Base-by-base conservation (phyloP, 169 alveolate genomes). In the Theileria annulata region DNA sequence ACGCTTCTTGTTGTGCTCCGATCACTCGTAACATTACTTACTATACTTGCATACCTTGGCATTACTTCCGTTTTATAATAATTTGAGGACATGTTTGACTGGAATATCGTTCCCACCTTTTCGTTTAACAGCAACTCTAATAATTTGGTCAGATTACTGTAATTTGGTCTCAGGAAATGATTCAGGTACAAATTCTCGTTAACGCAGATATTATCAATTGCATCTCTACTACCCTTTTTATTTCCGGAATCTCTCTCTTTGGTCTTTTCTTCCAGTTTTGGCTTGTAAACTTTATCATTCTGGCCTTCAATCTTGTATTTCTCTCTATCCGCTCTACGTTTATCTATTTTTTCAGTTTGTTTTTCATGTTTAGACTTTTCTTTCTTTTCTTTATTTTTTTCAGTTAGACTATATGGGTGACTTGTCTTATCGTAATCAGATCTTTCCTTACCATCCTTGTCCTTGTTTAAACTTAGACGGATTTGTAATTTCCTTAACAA, bases 401-500 rank as follows among this genome's bases (percentile, higher is more conserved):
- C n/a, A 66, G n/a, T 48, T 10, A 42, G 51, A 42, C 13, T 42
- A 8, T 42, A 42, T 42, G 51, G 51, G 13, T 2, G 51, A 42
- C 13, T 42, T 42, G 15, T 17, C 51, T 42, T 42, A 42, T 42
- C 51, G 6, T 1, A 2, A 42, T 42, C 51, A 1, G 13, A 42
- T 8, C 13, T 42, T 42, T 42, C 71, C 13, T 21, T 62, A 23
- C 33, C 71, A 31, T 37, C 80, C 87, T 42, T 87, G 60, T 84
- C 85, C 88, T 81, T 86, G 17, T 21, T 37, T 49, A 60, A 54
- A 70, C 58, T 79, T 47, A 89, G 72, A 56, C 81, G 56, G 56
- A 78, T 58, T 87, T 90, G 94, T 48, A 87, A 78, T 75, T 87
- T 90, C 49, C 94, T 87, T 70, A 90, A 77, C 15, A 90, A 77